Evolutionary conservation across 169 alveolate genomes (phyloP).

Genomic region (Perkinsus marinus): DNA sequence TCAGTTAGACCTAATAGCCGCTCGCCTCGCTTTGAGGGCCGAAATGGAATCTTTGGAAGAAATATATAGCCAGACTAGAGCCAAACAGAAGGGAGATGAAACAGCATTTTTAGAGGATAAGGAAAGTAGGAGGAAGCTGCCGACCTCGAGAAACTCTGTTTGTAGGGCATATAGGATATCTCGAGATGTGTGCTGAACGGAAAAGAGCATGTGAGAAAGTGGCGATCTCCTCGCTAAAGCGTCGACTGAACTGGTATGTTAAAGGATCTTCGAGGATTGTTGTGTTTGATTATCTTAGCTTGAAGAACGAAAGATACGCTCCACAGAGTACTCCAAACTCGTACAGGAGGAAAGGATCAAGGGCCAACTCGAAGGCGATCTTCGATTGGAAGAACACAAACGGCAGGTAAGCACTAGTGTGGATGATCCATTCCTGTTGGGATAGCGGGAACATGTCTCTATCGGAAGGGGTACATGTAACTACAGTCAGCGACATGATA

Average conservation of each 20-base stretch:
- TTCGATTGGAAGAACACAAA: not conserved
- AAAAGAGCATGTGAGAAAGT: no score
- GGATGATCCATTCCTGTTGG: no score
- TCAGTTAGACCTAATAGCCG: not conserved
- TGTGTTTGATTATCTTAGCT: not conserved
- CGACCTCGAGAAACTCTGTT: not conserved
- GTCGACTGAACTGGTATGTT: no score
- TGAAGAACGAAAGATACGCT: not conserved
- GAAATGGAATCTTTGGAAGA: not conserved
- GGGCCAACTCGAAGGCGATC: not conserved
- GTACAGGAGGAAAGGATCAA: not conserved
- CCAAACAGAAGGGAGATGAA: not conserved
- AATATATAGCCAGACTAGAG: not conserved
- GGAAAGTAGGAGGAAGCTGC: not conserved
- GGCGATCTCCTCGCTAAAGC: no score
- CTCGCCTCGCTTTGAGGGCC: not conserved
- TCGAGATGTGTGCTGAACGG: not conserved
- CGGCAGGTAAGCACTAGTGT: not conserved
- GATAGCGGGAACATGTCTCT: no score
- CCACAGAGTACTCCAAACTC: not conserved
- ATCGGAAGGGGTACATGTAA: no score
- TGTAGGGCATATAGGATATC: not conserved
- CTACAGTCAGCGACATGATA: no score
- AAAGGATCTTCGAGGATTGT: not conserved
- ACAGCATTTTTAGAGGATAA: not conserved